Evolutionary conservation across 306 rosid species (phyloP).

Genomic region (Fagus sylvatica): DNA sequence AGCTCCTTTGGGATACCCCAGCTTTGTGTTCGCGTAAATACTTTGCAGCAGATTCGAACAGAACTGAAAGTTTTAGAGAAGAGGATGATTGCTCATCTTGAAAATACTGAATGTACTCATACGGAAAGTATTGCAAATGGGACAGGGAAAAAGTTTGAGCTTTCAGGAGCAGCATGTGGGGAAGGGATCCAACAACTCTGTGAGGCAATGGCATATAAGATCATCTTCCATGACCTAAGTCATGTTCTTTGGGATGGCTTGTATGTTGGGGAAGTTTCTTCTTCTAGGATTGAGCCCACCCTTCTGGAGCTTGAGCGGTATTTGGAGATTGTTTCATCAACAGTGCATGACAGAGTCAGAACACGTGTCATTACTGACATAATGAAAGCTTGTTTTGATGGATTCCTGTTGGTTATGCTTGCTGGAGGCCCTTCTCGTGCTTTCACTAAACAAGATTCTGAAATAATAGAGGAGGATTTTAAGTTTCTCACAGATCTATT

Average conservation of each 20-base stretch:
- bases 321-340: constrained; percentile 79
- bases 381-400: constrained; percentile 88
- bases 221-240: constrained; percentile 63
- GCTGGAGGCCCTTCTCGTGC: constrained; percentile 94
- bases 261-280: constrained; percentile 63
- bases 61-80: constrained; percentile 72
- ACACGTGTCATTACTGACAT: constrained; percentile 81
- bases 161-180: constrained; percentile 54
- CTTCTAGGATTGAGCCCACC: constrained; percentile 73
- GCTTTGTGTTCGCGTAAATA: constrained; percentile 78
- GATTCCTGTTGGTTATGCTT: constrained; percentile 72
- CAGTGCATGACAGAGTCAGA: constrained; percentile 84
- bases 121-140: constrained; percentile 39
- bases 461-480: constrained; percentile 75
- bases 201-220: constrained; percentile 69
- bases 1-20: constrained; percentile 61
- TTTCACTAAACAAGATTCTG: constrained; percentile 65
- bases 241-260: constrained; percentile 81
- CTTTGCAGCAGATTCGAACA: constrained; percentile 76
- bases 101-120: constrained; percentile 42
- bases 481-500: constrained; percentile 75
- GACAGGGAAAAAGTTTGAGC: constrained; percentile 61
- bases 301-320: constrained; percentile 83
- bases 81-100: constrained; percentile 62
- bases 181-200: constrained; percentile 84